Percentiles rank a stretch among this genome's conserved stretches.
phyloP scores from a whole-genome alignment of 2,329 filamentous ascomycete genomes.

The Paraphaeosphaeria sporulosa region DNA sequence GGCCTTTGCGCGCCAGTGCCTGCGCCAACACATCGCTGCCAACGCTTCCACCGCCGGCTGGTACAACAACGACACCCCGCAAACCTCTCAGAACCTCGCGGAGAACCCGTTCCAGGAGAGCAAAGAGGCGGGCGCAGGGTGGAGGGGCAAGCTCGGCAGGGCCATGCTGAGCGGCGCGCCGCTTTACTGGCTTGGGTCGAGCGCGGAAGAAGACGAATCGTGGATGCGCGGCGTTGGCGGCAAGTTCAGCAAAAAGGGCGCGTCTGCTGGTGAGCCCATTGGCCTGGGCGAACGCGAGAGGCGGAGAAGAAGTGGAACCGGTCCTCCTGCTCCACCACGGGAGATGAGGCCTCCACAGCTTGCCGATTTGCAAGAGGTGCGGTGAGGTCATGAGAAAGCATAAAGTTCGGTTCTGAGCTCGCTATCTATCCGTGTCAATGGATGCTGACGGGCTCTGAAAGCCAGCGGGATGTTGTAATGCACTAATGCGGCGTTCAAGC shows the following conservation, averaged over 20 bases:
- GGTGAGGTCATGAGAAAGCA: conserved; percentile 16
- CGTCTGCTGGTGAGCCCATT: conserved; percentile 49
- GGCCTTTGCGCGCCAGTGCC: conserved; percentile 78
- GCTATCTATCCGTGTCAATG: neutral
- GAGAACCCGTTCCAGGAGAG: conserved; percentile 75
- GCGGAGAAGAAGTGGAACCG: conserved; percentile 68
- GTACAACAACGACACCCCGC: conserved; percentile 46
- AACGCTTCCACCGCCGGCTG: conserved; percentile 55
- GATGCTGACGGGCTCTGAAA: neutral
- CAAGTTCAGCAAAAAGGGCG: conserved; percentile 62
- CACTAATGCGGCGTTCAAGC: conserved; percentile 1
- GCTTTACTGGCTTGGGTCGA: conserved; percentile 80
- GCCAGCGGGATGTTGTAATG: neutral
- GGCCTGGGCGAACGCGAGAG: conserved; percentile 65
- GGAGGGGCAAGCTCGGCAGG: conserved; percentile 80
- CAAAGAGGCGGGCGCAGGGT: conserved; percentile 78
- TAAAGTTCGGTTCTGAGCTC: neutral
- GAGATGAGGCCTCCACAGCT: conserved; percentile 22
- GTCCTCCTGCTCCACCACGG: conserved; percentile 55
- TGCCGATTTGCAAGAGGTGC: conserved; percentile 26
- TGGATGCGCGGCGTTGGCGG: conserved; percentile 72
- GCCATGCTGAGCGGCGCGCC: conserved; percentile 76
- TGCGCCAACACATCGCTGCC: conserved; percentile 71
- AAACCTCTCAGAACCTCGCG: conserved; percentile 56
- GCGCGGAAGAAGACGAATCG: conserved; percentile 62